These are phyloP conservation scores for Letharia lupina DNA, from an alignment of 495 filamentous ascomycete genomes.

Conservation along the genomic window DNA sequence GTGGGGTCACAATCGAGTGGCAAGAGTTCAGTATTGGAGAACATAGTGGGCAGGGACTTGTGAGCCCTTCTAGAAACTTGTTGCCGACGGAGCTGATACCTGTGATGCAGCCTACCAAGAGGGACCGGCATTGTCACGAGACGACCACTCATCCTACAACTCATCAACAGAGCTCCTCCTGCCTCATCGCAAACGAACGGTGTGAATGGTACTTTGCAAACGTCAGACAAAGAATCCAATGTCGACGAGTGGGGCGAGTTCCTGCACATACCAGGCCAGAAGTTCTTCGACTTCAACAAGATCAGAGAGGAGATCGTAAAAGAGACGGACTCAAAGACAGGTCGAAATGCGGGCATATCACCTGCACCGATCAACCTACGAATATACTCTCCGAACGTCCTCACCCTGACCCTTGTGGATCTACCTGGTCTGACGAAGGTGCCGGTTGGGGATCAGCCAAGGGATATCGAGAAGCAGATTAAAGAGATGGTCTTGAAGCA, in stretches of 20 bases:
- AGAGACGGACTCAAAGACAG: constrained; percentile 95
- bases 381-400: constrained; percentile 96
- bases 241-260: constrained; percentile 98
- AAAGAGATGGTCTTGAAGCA: constrained; percentile 98
- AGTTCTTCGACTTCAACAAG: constrained; percentile 99
- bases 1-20: constrained; percentile 98
- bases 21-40: constrained; percentile 99
- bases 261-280: constrained; percentile 94
- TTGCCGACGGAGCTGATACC: constrained; percentile 18
- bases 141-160: constrained; percentile 91
- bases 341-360: constrained; percentile 92
- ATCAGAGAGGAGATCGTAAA: constrained; percentile 96
- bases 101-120: constrained; percentile 69
- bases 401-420: constrained; percentile 96
- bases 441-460: constrained; percentile 94
- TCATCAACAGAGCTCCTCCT: constrained; percentile 75
- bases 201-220: constrained; percentile 58
- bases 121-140: constrained; percentile 97
- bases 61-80: constrained; percentile 41
- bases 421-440: constrained; percentile 96
- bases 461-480: constrained; percentile 97
- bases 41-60: constrained; percentile 99
- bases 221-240: constrained; percentile 78
- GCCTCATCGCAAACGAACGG: constrained; percentile 61
- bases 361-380: constrained; percentile 92